Evolutionary conservation across 2,329 filamentous ascomycete species (phyloP).

Genomic region (Pestalotiopsis fici): DNA sequence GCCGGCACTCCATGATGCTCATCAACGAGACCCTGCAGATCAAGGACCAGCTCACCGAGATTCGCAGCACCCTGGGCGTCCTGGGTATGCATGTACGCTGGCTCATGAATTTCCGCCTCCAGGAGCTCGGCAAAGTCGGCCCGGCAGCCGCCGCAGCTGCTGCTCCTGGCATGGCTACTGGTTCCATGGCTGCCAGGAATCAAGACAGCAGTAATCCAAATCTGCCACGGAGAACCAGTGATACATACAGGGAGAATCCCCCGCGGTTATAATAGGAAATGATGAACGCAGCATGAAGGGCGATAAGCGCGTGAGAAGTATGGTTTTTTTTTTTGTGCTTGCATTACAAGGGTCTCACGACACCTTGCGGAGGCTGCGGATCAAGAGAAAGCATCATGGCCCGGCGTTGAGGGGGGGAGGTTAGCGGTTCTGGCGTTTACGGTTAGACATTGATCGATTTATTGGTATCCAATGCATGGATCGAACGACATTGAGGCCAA

Average conservation of each 20-base stretch:
- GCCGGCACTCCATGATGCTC: constrained; percentile 60
- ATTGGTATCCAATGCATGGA: too few relatives aligned
- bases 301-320: too few relatives aligned
- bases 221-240: constrained; percentile 28
- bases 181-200: constrained; percentile 24
- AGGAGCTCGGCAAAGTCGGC: constrained; percentile 40
- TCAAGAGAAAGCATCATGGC: too few relatives aligned
- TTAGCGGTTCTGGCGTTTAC: too few relatives aligned
- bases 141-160: neutral
- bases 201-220: constrained; percentile 16
- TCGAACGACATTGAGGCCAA: too few relatives aligned
- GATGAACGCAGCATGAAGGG: too few relatives aligned
- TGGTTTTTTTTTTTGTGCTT: too few relatives aligned
- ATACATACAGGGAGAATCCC: constrained; percentile 29
- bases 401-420: too few relatives aligned
- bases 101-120: constrained; percentile 54
- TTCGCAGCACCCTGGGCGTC: constrained; percentile 57
- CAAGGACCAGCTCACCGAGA: constrained; percentile 63
- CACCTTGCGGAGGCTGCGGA: too few relatives aligned
- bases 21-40: constrained; percentile 64
- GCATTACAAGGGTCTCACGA: neutral
- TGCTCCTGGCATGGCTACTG: constrained; percentile 21
- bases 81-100: constrained; percentile 61
- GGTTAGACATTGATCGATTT: too few relatives aligned
- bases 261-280: constrained; percentile 23